Conservation (phyloP, 305 asterid genomes). For the Petunia hybrid region DNA sequence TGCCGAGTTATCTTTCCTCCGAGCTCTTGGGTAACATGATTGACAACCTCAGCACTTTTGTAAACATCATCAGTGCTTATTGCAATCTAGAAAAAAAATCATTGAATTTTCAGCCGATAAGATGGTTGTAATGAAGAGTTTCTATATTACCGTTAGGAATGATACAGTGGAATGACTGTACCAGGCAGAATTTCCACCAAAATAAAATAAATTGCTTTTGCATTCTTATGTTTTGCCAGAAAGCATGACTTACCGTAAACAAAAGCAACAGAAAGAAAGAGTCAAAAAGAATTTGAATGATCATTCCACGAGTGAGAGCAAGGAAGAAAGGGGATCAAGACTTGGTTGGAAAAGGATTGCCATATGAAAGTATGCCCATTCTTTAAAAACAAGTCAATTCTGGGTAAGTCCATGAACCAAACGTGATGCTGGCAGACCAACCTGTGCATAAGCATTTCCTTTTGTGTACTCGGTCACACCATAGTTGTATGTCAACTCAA, state of each 20-base stretch:
- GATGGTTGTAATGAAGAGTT: not conserved
- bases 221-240: not conserved
- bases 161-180: not conserved
- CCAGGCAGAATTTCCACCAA: not conserved
- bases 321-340: not conserved
- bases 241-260: not conserved
- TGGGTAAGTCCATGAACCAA: not conserved
- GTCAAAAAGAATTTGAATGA: not conserved
- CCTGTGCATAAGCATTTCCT: slow-evolving; percentile 99
- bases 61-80: slow-evolving; percentile 84
- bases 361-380: not conserved
- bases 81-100: slow-evolving; percentile 60
- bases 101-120: not conserved
- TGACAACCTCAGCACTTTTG: slow-evolving; percentile 88
- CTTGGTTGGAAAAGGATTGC: not conserved
- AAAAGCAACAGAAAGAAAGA: not conserved
- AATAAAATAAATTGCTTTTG: not conserved
- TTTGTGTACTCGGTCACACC: slow-evolving; percentile 94
- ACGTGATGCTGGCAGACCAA: slow-evolving; percentile 36
- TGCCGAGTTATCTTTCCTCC: slow-evolving; percentile 93
- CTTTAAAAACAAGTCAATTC: not conserved
- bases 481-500: slow-evolving; percentile 93
- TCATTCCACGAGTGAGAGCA: not conserved
- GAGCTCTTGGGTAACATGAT: slow-evolving; percentile 72
- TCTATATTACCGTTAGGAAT: too few species aligned